Conservation (phyloP, 306 rosid species). For the Begonia loranthoides region DNA sequence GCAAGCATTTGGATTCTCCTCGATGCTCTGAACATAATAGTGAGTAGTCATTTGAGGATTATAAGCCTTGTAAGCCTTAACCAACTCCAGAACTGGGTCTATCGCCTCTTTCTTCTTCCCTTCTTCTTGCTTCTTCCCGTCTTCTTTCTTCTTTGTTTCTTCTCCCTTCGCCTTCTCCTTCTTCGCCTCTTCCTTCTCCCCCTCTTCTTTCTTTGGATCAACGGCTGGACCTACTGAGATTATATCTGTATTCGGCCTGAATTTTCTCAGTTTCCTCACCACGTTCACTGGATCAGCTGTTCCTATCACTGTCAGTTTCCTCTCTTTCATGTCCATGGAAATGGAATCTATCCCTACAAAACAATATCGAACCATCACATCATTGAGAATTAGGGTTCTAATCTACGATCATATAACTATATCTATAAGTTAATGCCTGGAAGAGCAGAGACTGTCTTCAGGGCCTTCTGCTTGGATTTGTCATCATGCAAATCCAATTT, state of each 20-base stretch:
- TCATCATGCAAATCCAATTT: slow-evolving; percentile 64
- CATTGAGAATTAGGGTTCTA: too few species aligned
- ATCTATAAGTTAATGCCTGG: slow-evolving; percentile 34
- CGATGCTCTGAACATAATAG: slow-evolving; percentile 45
- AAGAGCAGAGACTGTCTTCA: slow-evolving; percentile 73
- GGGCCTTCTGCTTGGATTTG: slow-evolving; percentile 83
- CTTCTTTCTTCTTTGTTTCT: slow-evolving; percentile 31
- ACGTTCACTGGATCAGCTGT: slow-evolving; percentile 44
- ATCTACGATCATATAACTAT: neutral
- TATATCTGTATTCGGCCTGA: slow-evolving; percentile 31
- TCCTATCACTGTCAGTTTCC: slow-evolving; percentile 54
- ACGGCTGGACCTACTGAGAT: slow-evolving; percentile 50
- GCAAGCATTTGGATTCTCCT: slow-evolving; percentile 66
- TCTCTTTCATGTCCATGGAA: slow-evolving; percentile 55
- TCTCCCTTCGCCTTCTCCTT: slow-evolving; percentile 34
- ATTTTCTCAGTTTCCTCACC: slow-evolving; percentile 50
- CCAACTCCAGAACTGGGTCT: slow-evolving; percentile 35
- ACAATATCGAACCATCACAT: neutral
- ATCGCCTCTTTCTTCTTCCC: slow-evolving; percentile 3
- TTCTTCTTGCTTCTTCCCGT: slow-evolving; percentile 24
- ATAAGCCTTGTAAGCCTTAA: slow-evolving; percentile 36
- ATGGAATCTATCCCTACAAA: slow-evolving; percentile 53
- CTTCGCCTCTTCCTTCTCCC: slow-evolving; percentile 35
- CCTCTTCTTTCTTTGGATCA: slow-evolving; percentile 53
- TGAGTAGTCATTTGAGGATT: slow-evolving; percentile 32